Conservation (phyloP, 768 basidiomycete genomes). For the Collybiopsis luxurians region DNA sequence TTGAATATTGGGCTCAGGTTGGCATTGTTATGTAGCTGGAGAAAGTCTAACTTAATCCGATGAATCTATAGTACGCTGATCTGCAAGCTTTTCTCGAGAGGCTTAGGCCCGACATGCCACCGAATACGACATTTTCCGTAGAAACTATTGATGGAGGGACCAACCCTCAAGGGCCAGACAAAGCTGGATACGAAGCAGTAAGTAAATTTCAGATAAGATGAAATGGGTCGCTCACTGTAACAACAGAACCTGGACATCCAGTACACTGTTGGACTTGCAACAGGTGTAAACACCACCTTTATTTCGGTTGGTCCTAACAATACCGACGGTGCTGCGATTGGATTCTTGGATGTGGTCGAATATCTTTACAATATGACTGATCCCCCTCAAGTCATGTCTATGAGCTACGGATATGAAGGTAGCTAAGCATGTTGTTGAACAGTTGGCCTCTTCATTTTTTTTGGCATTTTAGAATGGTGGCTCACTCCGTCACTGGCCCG, state of each 20-base stretch:
- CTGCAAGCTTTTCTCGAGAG: slow-evolving; percentile 16
- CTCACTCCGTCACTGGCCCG: slow-evolving; percentile 2
- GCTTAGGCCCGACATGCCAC: slow-evolving; percentile 20
- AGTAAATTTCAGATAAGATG: no score
- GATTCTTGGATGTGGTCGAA: slow-evolving; percentile 16
- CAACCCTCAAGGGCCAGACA: slow-evolving; percentile 19
- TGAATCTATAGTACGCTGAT: slow-evolving; percentile 9
- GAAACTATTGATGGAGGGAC: slow-evolving; percentile 23
- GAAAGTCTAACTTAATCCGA: no score
- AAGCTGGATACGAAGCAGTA: slow-evolving; percentile 25
- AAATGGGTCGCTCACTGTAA: not conserved
- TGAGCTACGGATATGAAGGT: slow-evolving; percentile 7
- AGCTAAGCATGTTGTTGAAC: no score
- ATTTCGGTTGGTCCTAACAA: slow-evolving; percentile 20
- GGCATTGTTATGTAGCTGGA: no score
- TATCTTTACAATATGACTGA: slow-evolving; percentile 1
- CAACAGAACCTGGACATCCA: slow-evolving; percentile 22
- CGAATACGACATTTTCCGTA: slow-evolving; percentile 19
- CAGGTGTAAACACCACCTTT: slow-evolving; percentile 21
- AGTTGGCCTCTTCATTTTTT: not conserved
- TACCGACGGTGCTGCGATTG: slow-evolving; percentile 14
- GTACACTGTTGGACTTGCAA: slow-evolving; percentile 24
- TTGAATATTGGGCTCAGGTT: slow-evolving; percentile 17
- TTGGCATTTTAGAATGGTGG: not conserved
- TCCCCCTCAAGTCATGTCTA: slow-evolving; percentile 8